Evolutionary conservation across 2,329 filamentous ascomycete species (phyloP).

Genomic region (Mollisia scopiformis): DNA sequence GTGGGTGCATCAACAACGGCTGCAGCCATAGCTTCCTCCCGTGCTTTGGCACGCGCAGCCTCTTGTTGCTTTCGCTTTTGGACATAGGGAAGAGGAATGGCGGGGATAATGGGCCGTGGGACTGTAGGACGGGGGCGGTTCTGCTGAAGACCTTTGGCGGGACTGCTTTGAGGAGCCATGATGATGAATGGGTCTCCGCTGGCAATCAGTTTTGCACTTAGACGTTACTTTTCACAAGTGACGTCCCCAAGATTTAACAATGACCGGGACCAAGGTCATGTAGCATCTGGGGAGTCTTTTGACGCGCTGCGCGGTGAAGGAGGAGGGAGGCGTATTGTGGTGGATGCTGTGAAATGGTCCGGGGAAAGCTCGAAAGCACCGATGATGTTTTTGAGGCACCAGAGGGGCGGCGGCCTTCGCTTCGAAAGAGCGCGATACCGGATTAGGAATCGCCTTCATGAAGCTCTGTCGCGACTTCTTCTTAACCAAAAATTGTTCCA

Average conservation of each 20-base stretch:
- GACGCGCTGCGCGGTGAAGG: constrained; percentile 7
- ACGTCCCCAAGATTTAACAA: constrained; percentile 42
- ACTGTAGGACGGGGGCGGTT: constrained; percentile 32
- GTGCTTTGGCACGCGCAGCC: constrained; percentile 27
- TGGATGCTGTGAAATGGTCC: background rate
- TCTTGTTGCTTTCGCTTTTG: constrained; percentile 35
- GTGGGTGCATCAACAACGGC: constrained; percentile 13
- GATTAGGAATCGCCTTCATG: background rate
- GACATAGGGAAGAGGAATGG: constrained; percentile 37
- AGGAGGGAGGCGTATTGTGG: background rate
- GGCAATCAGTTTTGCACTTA: background rate
- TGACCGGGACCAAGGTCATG: constrained; percentile 37
- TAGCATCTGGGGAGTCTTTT: constrained; percentile 38
- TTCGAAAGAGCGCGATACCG: background rate
- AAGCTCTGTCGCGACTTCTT: background rate
- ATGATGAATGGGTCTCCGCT: constrained; percentile 13
- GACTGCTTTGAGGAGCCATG: constrained; percentile 33
- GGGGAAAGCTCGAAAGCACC: constrained; percentile 3
- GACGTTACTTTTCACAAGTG: constrained; percentile 23
- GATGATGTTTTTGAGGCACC: no score
- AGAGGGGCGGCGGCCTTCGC: background rate
- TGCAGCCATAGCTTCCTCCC: constrained; percentile 20
- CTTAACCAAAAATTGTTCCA: background rate
- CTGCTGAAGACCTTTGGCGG: constrained; percentile 35
- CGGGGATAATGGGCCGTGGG: constrained; percentile 33